Conservation (phyloP, 345 rosid species). For the Ceriops decandra region DNA sequence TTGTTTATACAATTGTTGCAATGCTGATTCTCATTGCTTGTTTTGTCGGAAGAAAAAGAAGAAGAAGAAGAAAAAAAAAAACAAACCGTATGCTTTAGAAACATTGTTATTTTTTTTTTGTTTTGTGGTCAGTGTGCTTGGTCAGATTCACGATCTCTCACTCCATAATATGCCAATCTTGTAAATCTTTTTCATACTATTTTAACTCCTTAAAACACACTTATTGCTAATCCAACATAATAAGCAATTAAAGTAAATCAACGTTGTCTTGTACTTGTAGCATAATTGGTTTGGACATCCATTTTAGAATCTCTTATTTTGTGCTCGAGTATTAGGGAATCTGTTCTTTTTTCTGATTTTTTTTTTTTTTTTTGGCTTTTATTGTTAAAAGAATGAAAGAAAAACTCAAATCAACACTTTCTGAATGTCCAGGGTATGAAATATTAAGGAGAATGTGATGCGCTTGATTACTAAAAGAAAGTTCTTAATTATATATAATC, state of each 20-base stretch:
- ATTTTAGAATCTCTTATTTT: not conserved
- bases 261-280: not conserved
- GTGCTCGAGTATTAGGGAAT: too few relatives aligned
- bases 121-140: conserved; percentile 13
- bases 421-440: too few relatives aligned
- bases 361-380: too few relatives aligned
- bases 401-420: too few relatives aligned
- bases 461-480: too few relatives aligned
- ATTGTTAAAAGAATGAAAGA: too few relatives aligned
- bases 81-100: not conserved
- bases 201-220: not conserved
- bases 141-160: conserved; percentile 16
- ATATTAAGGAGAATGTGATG: too few relatives aligned
- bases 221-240: conserved; percentile 22
- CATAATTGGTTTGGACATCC: not conserved
- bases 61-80: too few relatives aligned
- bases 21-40: not conserved
- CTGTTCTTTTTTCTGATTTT: too few relatives aligned
- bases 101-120: not conserved
- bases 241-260: conserved; percentile 4
- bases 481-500: too few relatives aligned
- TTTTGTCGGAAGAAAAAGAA: not conserved
- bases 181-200: not conserved
- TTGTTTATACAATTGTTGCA: not conserved
- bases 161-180: conserved; percentile 1